These are phyloP conservation scores for Dalechampia spathulata DNA, from an alignment of 441 rosid genomes.

Conservation along the genomic window DNA sequence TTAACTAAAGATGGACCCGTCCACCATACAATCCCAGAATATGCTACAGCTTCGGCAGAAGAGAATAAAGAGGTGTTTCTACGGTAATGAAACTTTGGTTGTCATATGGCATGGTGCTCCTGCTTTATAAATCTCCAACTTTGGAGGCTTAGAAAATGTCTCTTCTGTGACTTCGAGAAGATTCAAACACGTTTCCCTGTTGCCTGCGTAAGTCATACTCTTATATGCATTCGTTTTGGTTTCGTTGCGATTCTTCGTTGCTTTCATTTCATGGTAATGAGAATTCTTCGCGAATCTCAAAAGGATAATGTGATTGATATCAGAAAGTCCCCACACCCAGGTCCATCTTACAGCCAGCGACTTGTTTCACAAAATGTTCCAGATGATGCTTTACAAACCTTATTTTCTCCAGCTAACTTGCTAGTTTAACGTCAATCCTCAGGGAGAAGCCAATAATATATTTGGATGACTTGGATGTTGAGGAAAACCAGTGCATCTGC, in stretches of 20 bases:
- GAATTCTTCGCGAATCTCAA: slow-evolving; percentile 25
- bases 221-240: too few species aligned
- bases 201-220: too few species aligned
- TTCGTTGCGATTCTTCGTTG: slow-evolving; percentile 27
- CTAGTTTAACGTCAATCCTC: slow-evolving; percentile 29
- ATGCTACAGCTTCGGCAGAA: too few species aligned
- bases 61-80: too few species aligned
- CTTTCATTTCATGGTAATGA: slow-evolving; percentile 31
- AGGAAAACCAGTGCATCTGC: slow-evolving; percentile 25
- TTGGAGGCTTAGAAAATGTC: too few species aligned
- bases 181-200: too few species aligned
- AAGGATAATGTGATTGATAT: slow-evolving; percentile 25
- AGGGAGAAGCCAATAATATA: slow-evolving; percentile 25
- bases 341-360: slow-evolving; percentile 29
- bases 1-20: too few species aligned
- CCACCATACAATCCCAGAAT: too few species aligned
- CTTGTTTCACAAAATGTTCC: slow-evolving; percentile 21
- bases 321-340: slow-evolving; percentile 22
- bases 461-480: slow-evolving; percentile 21
- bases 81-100: too few species aligned
- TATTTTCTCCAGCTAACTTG: slow-evolving; percentile 28
- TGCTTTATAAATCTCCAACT: too few species aligned
- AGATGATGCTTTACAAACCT: slow-evolving; percentile 20
- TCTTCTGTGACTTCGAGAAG: too few species aligned
- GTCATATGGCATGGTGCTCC: too few species aligned